Percentiles rank a stretch among this genome's conserved stretches.
Conservation (phyloP, 2,329 filamentous ascomycete genomes). For the Sporothrix euskadiensis region DNA sequence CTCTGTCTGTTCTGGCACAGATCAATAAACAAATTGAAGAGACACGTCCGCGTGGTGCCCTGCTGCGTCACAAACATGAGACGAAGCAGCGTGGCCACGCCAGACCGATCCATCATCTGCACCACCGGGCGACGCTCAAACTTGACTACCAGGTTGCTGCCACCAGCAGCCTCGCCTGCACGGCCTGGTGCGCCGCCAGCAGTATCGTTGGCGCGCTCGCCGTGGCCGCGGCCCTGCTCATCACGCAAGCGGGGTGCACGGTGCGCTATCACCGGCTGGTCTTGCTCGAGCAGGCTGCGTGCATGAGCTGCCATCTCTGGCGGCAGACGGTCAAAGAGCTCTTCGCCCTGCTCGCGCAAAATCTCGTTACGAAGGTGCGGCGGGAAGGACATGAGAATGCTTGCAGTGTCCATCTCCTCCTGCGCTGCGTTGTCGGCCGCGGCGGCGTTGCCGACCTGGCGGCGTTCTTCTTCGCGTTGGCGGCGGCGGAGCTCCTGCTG, state of each 20-base stretch:
- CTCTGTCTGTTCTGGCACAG: slow-evolving; percentile 97
- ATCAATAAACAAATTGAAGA: slow-evolving; percentile 85
- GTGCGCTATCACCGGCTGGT: slow-evolving; percentile 27
- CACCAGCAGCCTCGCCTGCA: neutral
- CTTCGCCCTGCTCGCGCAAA: slow-evolving; percentile 87
- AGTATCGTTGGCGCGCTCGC: neutral
- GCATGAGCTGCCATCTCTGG: slow-evolving; percentile 85
- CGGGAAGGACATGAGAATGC: slow-evolving; percentile 87
- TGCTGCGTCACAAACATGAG: slow-evolving; percentile 97
- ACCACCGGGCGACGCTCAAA: slow-evolving; percentile 77
- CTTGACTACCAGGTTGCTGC: slow-evolving; percentile 51
- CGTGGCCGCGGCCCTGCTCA: slow-evolving; percentile 27
- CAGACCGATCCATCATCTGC: slow-evolving; percentile 95
- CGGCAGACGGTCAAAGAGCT: slow-evolving; percentile 79
- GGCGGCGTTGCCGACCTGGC: slow-evolving; percentile 51
- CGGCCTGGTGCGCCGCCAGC: slow-evolving; percentile 2
- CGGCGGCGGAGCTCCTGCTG: slow-evolving; percentile 83
- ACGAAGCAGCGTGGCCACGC: slow-evolving; percentile 92
- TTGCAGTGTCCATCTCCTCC: slow-evolving; percentile 84
- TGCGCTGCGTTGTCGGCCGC: slow-evolving; percentile 53
- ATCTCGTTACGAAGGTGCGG: slow-evolving; percentile 82
- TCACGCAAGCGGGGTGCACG: slow-evolving; percentile 38
- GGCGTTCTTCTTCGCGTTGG: slow-evolving; percentile 77
- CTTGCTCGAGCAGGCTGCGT: slow-evolving; percentile 62
- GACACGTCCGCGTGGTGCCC: slow-evolving; percentile 76